A percentile compares a stretch with the other conserved stretches of the same genome.
Evolutionary conservation across 108 stramenopile species (phyloP).

Genomic region (Cyclotella sp.): DNA sequence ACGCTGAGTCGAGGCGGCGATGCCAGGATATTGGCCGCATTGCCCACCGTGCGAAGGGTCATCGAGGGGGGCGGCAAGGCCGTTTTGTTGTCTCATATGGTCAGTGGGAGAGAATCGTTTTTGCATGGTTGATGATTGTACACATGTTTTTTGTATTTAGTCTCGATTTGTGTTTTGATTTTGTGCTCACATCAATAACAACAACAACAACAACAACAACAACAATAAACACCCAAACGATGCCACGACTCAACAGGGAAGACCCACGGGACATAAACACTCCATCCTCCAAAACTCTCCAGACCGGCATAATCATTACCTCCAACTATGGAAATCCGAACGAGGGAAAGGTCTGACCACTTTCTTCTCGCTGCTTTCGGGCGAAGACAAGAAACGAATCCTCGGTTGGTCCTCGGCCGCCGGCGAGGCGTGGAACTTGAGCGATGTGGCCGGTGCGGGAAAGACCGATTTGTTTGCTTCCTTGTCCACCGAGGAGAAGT

Average conservation of each 20-base stretch:
- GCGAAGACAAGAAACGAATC: constrained; percentile 44
- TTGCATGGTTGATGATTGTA: too few relatives aligned
- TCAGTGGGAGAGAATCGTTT: too few relatives aligned
- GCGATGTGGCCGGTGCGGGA: constrained; percentile 21
- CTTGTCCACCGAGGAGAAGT: constrained; percentile 36
- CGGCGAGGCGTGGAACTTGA: constrained; percentile 7
- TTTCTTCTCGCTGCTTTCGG: constrained; percentile 40
- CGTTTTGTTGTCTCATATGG: constrained; percentile 80
- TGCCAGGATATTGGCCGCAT: constrained; percentile 73
- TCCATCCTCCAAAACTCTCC: constrained; percentile 8
- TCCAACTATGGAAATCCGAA: constrained; percentile 65
- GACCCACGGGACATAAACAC: constrained; percentile 69
- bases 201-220: too few relatives aligned
- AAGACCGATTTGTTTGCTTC: constrained; percentile 53
- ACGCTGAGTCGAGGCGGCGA: constrained; percentile 84
- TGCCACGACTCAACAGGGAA: constrained; percentile 46
- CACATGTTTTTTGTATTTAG: too few relatives aligned
- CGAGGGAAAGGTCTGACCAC: constrained; percentile 53
- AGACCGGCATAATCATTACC: constrained; percentile 22
- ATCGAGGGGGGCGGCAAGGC: constrained; percentile 71
- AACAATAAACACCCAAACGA: background rate
- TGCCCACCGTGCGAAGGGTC: constrained; percentile 85
- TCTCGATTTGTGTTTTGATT: background rate
- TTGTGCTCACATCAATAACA: background rate
- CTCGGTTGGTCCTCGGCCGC: constrained; percentile 49